Evolutionary conservation across 495 filamentous ascomycete species (phyloP).

Genomic region (Penicillium lividum): DNA sequence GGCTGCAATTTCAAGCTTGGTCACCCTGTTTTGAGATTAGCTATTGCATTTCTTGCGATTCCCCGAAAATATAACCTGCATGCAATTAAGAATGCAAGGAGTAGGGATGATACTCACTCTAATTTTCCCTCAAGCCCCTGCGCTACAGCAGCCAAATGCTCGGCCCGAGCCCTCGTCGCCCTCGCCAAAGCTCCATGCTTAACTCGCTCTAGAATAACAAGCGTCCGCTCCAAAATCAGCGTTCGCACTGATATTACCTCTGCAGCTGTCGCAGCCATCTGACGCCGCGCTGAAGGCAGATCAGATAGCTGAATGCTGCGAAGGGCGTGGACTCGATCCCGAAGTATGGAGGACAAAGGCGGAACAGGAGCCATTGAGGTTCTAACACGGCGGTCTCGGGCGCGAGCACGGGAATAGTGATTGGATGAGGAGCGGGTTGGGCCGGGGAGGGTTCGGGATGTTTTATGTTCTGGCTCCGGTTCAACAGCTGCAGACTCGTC

Average conservation of each 20-base stretch:
- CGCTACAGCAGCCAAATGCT: slow-evolving; percentile 62
- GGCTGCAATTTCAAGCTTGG: slow-evolving; percentile 40
- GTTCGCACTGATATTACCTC: slow-evolving; percentile 35
- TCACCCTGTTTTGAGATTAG: slow-evolving; percentile 32
- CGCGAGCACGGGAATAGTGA: slow-evolving; percentile 27
- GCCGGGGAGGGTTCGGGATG: slow-evolving; percentile 6
- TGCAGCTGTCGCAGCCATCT: slow-evolving; percentile 42
- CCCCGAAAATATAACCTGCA: background rate
- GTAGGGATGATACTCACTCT: slow-evolving; percentile 38
- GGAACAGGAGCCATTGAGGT: slow-evolving; percentile 27
- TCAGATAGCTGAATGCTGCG: slow-evolving; percentile 35
- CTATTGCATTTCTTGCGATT: background rate
- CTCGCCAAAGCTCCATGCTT: slow-evolving; percentile 69
- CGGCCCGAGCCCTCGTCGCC: slow-evolving; percentile 51
- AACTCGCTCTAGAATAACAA: slow-evolving; percentile 52
- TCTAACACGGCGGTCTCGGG: slow-evolving; percentile 31
- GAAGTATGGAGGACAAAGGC: slow-evolving; percentile 30
- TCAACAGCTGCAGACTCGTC: slow-evolving; percentile 5
- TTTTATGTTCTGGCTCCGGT: slow-evolving; percentile 2
- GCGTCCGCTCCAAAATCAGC: slow-evolving; percentile 40
- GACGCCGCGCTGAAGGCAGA: slow-evolving; percentile 33
- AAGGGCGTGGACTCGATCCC: slow-evolving; percentile 27
- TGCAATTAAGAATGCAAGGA: background rate
- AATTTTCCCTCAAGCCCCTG: slow-evolving; percentile 53
- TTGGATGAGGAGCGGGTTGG: slow-evolving; percentile 12